These are phyloP conservation scores for Syzygium aqueum DNA, from an alignment of 345 rosid genomes.

Conservation along the genomic window DNA sequence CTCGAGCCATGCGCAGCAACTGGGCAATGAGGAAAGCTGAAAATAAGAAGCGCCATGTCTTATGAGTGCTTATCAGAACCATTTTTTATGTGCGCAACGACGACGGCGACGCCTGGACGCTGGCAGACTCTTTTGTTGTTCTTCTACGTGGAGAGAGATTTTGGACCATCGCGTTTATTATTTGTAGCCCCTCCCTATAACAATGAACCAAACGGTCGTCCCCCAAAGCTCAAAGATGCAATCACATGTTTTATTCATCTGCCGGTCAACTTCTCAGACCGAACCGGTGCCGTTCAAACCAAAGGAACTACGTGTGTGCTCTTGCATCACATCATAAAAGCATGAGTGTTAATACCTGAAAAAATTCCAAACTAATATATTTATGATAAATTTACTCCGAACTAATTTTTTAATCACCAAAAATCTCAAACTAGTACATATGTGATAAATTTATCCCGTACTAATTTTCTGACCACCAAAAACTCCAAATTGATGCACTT, in stretches of 20 bases:
- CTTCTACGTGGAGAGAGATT: not conserved
- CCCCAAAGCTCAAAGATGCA: not conserved
- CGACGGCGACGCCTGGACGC: not conserved
- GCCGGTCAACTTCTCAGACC: not conserved
- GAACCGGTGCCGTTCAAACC: not conserved
- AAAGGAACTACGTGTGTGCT: not conserved
- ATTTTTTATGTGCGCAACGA: not conserved
- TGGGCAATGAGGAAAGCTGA: not conserved
- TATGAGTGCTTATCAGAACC: not conserved
- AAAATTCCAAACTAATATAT: too few species aligned
- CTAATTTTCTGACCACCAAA: too few species aligned
- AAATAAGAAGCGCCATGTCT: not conserved
- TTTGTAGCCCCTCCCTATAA: not conserved
- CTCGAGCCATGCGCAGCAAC: not conserved
- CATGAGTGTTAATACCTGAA: too few species aligned
- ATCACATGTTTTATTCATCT: not conserved
- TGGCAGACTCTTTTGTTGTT: not conserved
- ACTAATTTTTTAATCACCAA: too few species aligned
- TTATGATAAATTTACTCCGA: too few species aligned
- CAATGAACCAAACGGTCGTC: not conserved
- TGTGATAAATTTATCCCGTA: too few species aligned
- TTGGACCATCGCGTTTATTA: not conserved
- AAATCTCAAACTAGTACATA: too few species aligned
- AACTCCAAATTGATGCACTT: too few species aligned
- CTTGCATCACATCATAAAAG: not conserved